Evolutionary conservation across 2,329 filamentous ascomycete genomes (phyloP).

Genomic region (Aspergillus sp.): DNA sequence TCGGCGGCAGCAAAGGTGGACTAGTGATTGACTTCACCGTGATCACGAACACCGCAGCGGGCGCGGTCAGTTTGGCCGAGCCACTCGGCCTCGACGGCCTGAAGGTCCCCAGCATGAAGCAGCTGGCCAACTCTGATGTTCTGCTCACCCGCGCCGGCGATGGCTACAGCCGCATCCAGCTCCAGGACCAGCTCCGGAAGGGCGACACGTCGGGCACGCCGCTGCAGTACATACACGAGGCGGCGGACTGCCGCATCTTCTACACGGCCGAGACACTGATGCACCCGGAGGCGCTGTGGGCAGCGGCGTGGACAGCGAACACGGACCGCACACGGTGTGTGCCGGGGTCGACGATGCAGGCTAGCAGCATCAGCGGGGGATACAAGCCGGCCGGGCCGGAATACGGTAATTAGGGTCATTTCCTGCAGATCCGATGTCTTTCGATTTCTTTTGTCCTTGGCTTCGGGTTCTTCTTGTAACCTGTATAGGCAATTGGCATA

Average conservation of each 20-base stretch:
- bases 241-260: constrained; percentile 53
- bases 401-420: neutral
- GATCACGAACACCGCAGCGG: constrained; percentile 2
- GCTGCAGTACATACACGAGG: constrained; percentile 52
- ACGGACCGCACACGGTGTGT: neutral
- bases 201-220: constrained; percentile 34
- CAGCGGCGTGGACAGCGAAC: constrained; percentile 18
- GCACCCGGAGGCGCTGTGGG: constrained; percentile 47
- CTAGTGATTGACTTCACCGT: constrained; percentile 18
- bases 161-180: constrained; percentile 11
- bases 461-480: too few relatives aligned
- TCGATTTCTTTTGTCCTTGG: too few relatives aligned
- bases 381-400: neutral
- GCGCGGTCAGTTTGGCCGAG: constrained; percentile 7
- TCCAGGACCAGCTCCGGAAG: constrained; percentile 37
- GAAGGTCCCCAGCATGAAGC: constrained; percentile 6
- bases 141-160: constrained; percentile 7
- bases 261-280: constrained; percentile 47
- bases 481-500: too few relatives aligned
- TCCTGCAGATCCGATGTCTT: neutral
- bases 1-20: constrained; percentile 56
- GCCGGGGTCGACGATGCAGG: neutral
- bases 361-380: neutral
- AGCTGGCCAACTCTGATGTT: neutral
- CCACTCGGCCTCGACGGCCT: constrained; percentile 5